Evolutionary conservation across 106 monocot species (phyloP), one percentile per base, ranked within the genome.

Genomic region (Allium fistulosum): DNA sequence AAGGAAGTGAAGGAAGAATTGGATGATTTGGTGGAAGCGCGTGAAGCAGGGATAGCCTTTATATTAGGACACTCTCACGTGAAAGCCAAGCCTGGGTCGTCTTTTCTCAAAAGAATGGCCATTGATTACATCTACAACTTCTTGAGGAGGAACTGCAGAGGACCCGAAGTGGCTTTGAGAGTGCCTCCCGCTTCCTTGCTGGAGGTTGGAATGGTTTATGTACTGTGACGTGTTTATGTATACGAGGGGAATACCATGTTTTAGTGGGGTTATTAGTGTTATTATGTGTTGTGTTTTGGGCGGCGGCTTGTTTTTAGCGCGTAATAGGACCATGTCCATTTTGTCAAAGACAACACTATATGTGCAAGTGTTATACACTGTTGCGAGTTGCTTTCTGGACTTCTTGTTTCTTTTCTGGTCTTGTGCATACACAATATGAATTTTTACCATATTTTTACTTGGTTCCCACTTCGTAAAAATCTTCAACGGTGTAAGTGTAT

Each of bases 151-250:
- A 89, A 89, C 63, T 89, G 88, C 75, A 61, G 88, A 57, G 85
- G 88, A 0, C 71, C 88, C 0, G 85, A 89, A 6, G 85, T 89
- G 47, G 88, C 69, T 17, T 79, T 85, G 2, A 45, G 72, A 46
- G 82, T 89, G 16, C 88, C 88, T 3, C 80, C 88, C 7, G 85
- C 85, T 10, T 89, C 88, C 0, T 71, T 89, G 15, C 82, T 89
- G 8, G 88, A 89, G 74, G 84, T 89, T 37, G 85, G 85, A 4
- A 89, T 89, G 85, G 85, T 89, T 2, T 89, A 85, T 66, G 65
- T 65, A 65, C 49, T 65, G 49, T 65, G 49, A 65, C 2, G 11
- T 37, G 37, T 37, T 37, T 37, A 28, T 28, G 28, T 37, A 2
- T 37, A 2, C 46, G 61, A 26, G 26, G 58, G 58, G 17, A 61